Evolutionary conservation across 2,329 filamentous ascomycete genomes (phyloP).

Genomic region (Colletotrichum sp.): DNA sequence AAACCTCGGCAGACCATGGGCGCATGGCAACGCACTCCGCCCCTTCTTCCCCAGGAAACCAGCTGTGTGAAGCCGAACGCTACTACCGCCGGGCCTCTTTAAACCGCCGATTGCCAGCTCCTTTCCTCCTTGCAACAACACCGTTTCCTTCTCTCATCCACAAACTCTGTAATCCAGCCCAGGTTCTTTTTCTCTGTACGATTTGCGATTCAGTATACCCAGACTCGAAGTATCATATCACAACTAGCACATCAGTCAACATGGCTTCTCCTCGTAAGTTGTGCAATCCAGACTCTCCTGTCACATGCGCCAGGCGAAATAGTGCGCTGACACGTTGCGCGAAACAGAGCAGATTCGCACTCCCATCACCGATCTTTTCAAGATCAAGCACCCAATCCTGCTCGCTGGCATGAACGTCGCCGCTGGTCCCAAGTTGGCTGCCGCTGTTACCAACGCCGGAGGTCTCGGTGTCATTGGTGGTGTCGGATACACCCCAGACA

Average conservation of each 20-base stretch:
- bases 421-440: slow-evolving; percentile 93
- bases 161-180: background rate
- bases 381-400: slow-evolving; percentile 95
- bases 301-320: slow-evolving; percentile 9
- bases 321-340: slow-evolving; percentile 25
- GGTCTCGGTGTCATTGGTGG: slow-evolving; percentile 96
- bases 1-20: slow-evolving; percentile 23
- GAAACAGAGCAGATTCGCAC: slow-evolving; percentile 84
- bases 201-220: slow-evolving; percentile 16
- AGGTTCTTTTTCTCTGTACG: slow-evolving; percentile 21
- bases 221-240: background rate
- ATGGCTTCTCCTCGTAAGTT: slow-evolving; percentile 85
- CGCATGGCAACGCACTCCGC: slow-evolving; percentile 20
- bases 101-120: slow-evolving; percentile 12
- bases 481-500: slow-evolving; percentile 94
- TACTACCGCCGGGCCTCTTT: slow-evolving; percentile 1
- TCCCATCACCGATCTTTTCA: slow-evolving; percentile 91
- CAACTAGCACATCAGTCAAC: slow-evolving; percentile 28
- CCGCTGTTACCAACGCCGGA: slow-evolving; percentile 95
- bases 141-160: background rate
- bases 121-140: background rate
- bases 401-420: slow-evolving; percentile 99
- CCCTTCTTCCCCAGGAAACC: slow-evolving; percentile 21
- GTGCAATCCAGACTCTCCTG: background rate
- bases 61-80: slow-evolving; percentile 9